Base-by-base conservation (phyloP, 2,329 filamentous ascomycete species). In the Scedosporium boydii region DNA sequence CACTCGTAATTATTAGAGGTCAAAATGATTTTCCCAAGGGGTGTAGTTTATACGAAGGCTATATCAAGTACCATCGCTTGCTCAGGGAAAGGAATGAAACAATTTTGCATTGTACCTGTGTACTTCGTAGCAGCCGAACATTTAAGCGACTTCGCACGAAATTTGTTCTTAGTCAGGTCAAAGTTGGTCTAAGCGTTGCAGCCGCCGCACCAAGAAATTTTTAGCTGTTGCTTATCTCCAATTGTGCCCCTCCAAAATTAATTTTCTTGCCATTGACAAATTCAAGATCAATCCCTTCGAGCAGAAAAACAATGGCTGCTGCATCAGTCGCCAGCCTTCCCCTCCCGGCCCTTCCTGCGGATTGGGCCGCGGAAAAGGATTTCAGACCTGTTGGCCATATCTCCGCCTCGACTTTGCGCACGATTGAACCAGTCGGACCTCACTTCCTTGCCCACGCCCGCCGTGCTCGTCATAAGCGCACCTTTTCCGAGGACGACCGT, bases 371-470 rank as follows among this genome's bases (percentile, higher is more conserved):
- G 66, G 92, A 96, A 65, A 96, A 96, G 76, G 91, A 96, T 76
- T 96, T 98, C 84, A 95, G 95, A 80, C 77, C 89, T 63, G 75
- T 96, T 67, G 89, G 88, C 70, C 81, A 86, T 69, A 82, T 98
- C 66, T 93, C 90, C 66, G 78, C 83, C 66, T 86, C 91, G 46
- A 89, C 87, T 59, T 87, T 93, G 80, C 88, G 95, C 73, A 93
- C 89, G 74, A 87, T 99, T 71, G 95, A 98, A 82, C 93, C 95
- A 62, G 91, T 98, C 69, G 95, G 95, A 69, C 93, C 95, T 77
- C 91, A 97, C 81, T 99, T 97, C 82, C 87, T 99, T 68, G 95
- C 95, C 69, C 93, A 98, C 77, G 95, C 95, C 70, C 93, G 95
- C 73, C 90, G 95, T 77, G 91, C 92, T 78, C 89, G 93, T 67